Base-by-base conservation (phyloP, 2,329 filamentous ascomycete genomes). In the Seiridium unicorne region DNA sequence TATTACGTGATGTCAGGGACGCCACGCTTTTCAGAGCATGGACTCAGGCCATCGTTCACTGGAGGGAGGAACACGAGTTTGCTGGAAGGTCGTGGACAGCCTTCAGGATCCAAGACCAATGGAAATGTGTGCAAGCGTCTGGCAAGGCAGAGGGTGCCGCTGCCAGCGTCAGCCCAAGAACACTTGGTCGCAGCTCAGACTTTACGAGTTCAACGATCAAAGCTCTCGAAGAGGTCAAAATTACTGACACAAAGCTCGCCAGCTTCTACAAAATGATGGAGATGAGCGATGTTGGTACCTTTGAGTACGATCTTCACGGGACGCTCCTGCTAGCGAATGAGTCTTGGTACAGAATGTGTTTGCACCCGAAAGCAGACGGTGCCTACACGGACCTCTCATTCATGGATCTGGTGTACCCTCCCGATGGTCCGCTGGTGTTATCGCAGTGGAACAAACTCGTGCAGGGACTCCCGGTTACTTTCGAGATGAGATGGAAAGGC, bases 401-500 rank as follows among this genome's bases (percentile, higher is more conserved):
- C 13, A 58, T 61, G 60, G 51, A 61, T 13, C 55, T 61, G 8
- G 60, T 61, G 11, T 61, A 61, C n/a, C 60, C 60, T 26, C 44
- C 60, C 11, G 60, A 61, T 34, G 31, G 7, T 6, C 48, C 47
- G 8, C 11, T 61, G n/a, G 55, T 51, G 3, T 11, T 61, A 5
- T 58, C 55, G 1, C 35, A 61, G 26, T 61, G 60, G 60, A 61
- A 61, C 38, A 55, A 51, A 6, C 60, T 61, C 3, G 34, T 10
- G 6, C 49, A 58, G 34, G 60, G 60, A 3, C 31, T 26, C 13
- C 51, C 60, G 10, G 49, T 61, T 3, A 61, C 60, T 9, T 61
- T 61, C 31, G 60, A 61, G 51, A 61, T 61, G 60, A 48, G 60
- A 40, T 61, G 60, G 60, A 61, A 61, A 42, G 56, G 46, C 5